phyloP scores from a whole-genome alignment of 2,329 filamentous ascomycete species.

The Byssothecium circinans region DNA sequence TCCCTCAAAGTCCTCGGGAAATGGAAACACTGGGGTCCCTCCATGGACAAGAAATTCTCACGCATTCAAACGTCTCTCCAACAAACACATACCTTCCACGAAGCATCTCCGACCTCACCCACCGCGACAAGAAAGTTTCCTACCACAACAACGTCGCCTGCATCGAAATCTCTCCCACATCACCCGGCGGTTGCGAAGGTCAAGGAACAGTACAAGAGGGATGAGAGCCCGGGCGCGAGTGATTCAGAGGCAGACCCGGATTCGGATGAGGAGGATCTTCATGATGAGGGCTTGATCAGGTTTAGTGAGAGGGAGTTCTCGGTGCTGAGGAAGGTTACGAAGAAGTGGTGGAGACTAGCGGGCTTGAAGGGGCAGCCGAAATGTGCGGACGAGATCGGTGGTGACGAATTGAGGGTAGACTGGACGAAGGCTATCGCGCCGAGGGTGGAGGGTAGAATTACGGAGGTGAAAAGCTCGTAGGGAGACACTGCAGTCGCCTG shows the following conservation, averaged over 20 bases:
- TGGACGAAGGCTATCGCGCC: slow-evolving; percentile 85
- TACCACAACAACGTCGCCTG: neutral
- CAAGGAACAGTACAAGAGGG: slow-evolving; percentile 6
- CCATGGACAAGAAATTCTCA: slow-evolving; percentile 66
- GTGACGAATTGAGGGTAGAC: slow-evolving; percentile 62
- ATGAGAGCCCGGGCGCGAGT: slow-evolving; percentile 14
- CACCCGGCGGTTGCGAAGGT: slow-evolving; percentile 19
- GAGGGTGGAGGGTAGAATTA: slow-evolving; percentile 74
- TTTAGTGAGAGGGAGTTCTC: slow-evolving; percentile 51
- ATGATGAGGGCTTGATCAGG: slow-evolving; percentile 49
- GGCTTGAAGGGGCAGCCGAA: slow-evolving; percentile 58
- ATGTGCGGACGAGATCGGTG: slow-evolving; percentile 59
- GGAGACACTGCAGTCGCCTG: too few relatives aligned
- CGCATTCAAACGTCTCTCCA: slow-evolving; percentile 65
- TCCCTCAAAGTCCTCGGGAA: slow-evolving; percentile 76
- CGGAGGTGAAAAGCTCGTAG: slow-evolving; percentile 20
- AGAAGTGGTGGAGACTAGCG: slow-evolving; percentile 72
- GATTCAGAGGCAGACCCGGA: slow-evolving; percentile 35
- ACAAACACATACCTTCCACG: slow-evolving; percentile 53
- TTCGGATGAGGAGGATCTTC: slow-evolving; percentile 44
- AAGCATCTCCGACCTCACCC: slow-evolving; percentile 34
- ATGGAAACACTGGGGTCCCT: slow-evolving; percentile 72
- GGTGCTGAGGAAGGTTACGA: slow-evolving; percentile 68
- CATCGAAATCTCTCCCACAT: slow-evolving; percentile 1
- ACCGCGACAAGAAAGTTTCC: slow-evolving; percentile 6